Evolutionary conservation across 2,329 filamentous ascomycete species (phyloP).

Genomic region (Fusarium sp.): DNA sequence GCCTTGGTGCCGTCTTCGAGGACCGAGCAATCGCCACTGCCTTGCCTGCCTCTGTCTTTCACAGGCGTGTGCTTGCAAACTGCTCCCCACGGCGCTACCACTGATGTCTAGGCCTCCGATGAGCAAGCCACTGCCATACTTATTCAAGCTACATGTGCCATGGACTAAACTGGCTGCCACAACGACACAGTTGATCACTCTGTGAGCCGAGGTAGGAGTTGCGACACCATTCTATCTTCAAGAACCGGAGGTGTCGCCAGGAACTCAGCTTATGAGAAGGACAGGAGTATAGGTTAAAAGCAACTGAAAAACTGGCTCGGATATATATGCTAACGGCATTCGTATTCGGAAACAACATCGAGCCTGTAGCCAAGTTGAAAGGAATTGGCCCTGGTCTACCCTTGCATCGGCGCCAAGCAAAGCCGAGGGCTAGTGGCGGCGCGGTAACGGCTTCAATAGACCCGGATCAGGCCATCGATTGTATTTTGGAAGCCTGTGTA

Average conservation of each 20-base stretch:
- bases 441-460: background rate
- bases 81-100: background rate
- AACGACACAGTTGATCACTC: background rate
- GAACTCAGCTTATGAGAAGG: background rate
- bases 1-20: too few relatives aligned
- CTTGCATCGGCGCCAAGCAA: background rate
- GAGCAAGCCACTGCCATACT: background rate
- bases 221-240: background rate
- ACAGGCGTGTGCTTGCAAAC: background rate
- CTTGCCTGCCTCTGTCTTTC: too few relatives aligned
- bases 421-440: background rate
- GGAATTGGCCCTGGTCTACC: background rate
- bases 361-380: background rate
- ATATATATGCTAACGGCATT: background rate
- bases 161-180: background rate
- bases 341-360: background rate
- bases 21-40: background rate
- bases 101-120: background rate
- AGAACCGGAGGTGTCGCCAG: background rate
- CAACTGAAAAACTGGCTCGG: background rate
- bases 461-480: background rate
- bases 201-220: background rate
- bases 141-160: background rate
- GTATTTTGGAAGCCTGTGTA: background rate
- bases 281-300: background rate